Conservation (phyloP, 768 basidiomycete species). For the Leccinellum luteum region DNA sequence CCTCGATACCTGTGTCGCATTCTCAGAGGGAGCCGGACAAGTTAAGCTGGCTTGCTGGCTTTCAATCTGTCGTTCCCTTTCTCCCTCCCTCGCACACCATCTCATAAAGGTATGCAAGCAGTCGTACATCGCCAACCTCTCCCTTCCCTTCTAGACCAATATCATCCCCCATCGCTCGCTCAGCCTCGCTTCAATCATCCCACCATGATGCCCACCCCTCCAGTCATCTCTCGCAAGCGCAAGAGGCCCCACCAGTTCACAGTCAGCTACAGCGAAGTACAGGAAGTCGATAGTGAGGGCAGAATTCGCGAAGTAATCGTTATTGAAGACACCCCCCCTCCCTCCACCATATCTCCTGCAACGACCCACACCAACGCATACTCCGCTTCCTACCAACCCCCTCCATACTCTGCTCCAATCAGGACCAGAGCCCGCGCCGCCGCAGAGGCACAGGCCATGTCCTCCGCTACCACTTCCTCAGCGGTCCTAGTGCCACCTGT, state of each 20-base stretch:
- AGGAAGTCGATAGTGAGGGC: slow-evolving; percentile 80
- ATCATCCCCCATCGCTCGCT: slow-evolving; percentile 58
- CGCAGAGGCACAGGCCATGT: slow-evolving; percentile 78
- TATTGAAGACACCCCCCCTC: slow-evolving; percentile 89
- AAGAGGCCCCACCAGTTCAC: slow-evolving; percentile 80
- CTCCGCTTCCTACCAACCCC: slow-evolving; percentile 80
- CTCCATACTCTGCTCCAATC: slow-evolving; percentile 70
- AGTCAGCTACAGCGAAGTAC: slow-evolving; percentile 84
- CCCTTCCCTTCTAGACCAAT: slow-evolving; percentile 60
- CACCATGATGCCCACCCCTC: slow-evolving; percentile 70
- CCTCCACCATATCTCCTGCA: slow-evolving; percentile 70
- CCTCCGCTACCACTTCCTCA: slow-evolving; percentile 64
- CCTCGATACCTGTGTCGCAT: slow-evolving; percentile 33
- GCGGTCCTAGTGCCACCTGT: slow-evolving; percentile 64
- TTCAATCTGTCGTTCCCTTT: slow-evolving; percentile 32
- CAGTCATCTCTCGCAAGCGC: slow-evolving; percentile 73
- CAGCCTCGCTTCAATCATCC: slow-evolving; percentile 39
- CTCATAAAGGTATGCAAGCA: slow-evolving; percentile 67
- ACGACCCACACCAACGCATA: slow-evolving; percentile 66
- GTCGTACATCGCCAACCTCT: slow-evolving; percentile 63
- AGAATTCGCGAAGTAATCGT: slow-evolving; percentile 83
- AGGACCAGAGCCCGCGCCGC: slow-evolving; percentile 84
- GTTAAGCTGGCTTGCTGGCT: slow-evolving; percentile 36
- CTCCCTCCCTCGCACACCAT: slow-evolving; percentile 38
- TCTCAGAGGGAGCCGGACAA: slow-evolving; percentile 29